These are phyloP conservation scores for Pleurotus tuoliensis DNA, from an alignment of 768 basidiomycete genomes.

Conservation along the genomic window DNA sequence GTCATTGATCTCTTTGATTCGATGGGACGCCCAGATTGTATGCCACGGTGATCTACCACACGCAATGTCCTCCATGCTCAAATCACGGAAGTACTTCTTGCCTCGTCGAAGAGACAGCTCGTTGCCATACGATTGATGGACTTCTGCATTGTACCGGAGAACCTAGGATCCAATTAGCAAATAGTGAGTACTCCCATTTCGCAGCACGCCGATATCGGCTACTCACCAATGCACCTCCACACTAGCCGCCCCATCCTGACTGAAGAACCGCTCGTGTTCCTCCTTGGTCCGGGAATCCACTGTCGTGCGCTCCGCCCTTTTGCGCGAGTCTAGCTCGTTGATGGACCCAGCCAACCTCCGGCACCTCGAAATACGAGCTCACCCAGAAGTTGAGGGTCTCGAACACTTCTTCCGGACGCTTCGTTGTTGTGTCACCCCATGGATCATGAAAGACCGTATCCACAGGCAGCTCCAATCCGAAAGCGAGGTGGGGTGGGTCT, in stretches of 20 bases:
- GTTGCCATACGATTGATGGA: not conserved
- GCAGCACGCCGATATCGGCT: not conserved
- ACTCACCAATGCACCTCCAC: not conserved
- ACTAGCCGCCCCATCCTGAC: slow-evolving; percentile 7
- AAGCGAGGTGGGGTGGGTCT: slow-evolving; percentile 29
- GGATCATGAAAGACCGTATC: slow-evolving; percentile 15
- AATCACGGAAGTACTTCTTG: not conserved
- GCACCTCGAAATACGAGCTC: slow-evolving; percentile 15
- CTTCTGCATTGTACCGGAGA: not conserved
- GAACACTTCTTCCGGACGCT: slow-evolving; percentile 13
- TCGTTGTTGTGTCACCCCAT: slow-evolving; percentile 17
- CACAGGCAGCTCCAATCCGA: slow-evolving; percentile 23
- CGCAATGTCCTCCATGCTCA: not conserved
- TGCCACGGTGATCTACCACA: slow-evolving; percentile 4
- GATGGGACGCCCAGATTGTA: not conserved
- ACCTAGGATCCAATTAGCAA: not conserved
- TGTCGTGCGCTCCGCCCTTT: slow-evolving; percentile 13
- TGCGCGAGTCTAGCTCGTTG: slow-evolving; percentile 18
- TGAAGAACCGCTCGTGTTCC: slow-evolving; percentile 15
- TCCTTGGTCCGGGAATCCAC: slow-evolving; percentile 20
- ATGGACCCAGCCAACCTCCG: slow-evolving; percentile 12
- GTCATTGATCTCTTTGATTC: not conserved
- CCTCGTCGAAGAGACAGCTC: not conserved
- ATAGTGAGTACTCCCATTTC: not conserved
- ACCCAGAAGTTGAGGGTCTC: slow-evolving; percentile 8